Evolutionary conservation across 768 basidiomycete genomes (phyloP).

Genomic region (Pulveroboletus sp.): DNA sequence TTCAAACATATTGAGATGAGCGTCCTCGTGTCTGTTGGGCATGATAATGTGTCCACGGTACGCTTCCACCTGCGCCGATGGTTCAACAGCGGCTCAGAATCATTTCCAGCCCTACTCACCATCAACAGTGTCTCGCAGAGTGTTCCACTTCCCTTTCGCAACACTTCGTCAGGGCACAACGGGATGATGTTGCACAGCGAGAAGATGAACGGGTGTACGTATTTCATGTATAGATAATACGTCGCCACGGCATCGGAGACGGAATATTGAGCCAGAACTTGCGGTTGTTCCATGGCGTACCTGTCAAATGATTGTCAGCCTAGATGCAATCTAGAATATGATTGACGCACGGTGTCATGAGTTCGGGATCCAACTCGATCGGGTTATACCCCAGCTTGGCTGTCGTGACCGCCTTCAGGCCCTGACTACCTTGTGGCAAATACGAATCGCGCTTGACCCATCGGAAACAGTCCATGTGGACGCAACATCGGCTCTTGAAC

Average conservation of each 20-base stretch:
- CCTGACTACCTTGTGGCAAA: slow-evolving; percentile 96
- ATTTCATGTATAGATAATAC: slow-evolving; percentile 99
- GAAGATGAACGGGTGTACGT: slow-evolving; percentile 99
- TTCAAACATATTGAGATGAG: slow-evolving; percentile 87
- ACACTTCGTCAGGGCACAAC: slow-evolving; percentile 90
- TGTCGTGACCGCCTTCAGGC: slow-evolving; percentile 95
- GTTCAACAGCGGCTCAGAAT: slow-evolving; percentile 3
- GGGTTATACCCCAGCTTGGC: slow-evolving; percentile 96
- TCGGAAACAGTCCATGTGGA: slow-evolving; percentile 98
- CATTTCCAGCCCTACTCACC: slow-evolving; percentile 48
- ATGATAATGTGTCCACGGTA: slow-evolving; percentile 89
- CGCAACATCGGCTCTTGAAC: slow-evolving; percentile 88
- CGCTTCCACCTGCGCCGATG: slow-evolving; percentile 77
- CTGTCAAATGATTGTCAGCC: slow-evolving; percentile 36
- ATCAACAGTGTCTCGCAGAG: slow-evolving; percentile 96
- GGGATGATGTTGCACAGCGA: slow-evolving; percentile 99
- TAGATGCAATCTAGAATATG: neutral
- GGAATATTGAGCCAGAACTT: slow-evolving; percentile 92
- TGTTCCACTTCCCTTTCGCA: slow-evolving; percentile 94
- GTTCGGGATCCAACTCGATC: slow-evolving; percentile 93
- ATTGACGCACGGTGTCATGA: slow-evolving; percentile 92
- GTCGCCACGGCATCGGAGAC: slow-evolving; percentile 99
- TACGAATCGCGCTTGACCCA: slow-evolving; percentile 99
- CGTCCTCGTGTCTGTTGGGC: slow-evolving; percentile 96
- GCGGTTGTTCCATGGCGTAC: slow-evolving; percentile 95